Base-by-base conservation (phyloP, 2,329 filamentous ascomycete species). In the Pseudocercospora cruenta region DNA sequence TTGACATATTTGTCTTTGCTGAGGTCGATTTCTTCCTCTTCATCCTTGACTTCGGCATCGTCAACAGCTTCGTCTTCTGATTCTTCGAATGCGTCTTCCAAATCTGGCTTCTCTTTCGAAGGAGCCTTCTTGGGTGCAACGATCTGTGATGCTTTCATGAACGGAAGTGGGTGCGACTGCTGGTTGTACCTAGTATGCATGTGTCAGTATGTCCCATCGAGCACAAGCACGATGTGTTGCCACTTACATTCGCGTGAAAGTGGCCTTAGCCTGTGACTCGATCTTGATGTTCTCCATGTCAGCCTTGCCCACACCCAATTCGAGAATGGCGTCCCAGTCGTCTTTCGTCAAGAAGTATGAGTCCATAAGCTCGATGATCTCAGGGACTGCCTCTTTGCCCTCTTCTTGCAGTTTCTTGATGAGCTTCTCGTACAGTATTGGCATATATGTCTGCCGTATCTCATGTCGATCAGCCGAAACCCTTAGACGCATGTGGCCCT, bases 1-100 rank as follows among this genome's bases (percentile, higher is more conserved):
- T 95, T 96, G 78, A 98, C 94, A 75, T 96, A 97, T 79, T 98
- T 98, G 80, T 99, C 95, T 77, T 95, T 96, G 75, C 91, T 93
- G 60, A 98, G 79, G 76, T 96, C 93, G n/a, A 89, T 82, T 60
- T 94, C 91, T 14, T 93, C 90, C 31, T 70, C 71, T 62, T 75
- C 83, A 26, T 83, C 82, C 16, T 80, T 81, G 0, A 87, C 80
- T 57, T 78, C 75, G 24, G 79, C 80, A 51, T 82, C 79, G 4
- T 81, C 69, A 4, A 79, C 77, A 55, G 68, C 88, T n/a, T 85
- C 89, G 21, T 89, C 91, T 51, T 88, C 94, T 4, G 93, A 93
- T 72, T 96, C 94, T 58, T 98, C 94, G 62, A 99, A 90, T 1
- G 94, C 95, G 80, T 99, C 95, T 80, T 99, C 95, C 33, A 99